Evolutionary conservation across 2,329 filamentous ascomycete genomes (phyloP).

Genomic region (Fusarium coicis): DNA sequence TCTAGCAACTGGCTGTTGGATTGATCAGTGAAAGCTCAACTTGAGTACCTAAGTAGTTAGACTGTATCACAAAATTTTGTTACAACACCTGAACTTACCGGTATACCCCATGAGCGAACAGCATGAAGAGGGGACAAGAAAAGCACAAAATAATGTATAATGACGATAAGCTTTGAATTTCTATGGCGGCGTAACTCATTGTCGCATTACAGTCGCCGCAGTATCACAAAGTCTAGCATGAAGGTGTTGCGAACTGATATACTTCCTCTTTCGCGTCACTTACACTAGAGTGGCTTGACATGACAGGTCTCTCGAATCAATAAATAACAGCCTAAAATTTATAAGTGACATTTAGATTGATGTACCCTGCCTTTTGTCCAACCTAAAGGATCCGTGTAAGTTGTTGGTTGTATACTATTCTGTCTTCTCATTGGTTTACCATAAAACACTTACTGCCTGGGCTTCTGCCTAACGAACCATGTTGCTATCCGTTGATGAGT

Average conservation of each 20-base stretch:
- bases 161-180: not conserved
- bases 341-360: not conserved
- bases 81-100: not conserved
- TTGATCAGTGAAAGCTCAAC: not conserved
- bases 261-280: not conserved
- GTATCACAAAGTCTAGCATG: not conserved
- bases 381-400: not conserved
- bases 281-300: not conserved
- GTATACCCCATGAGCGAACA: not conserved
- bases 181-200: not conserved
- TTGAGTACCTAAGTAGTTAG: not conserved
- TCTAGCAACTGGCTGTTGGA: not conserved
- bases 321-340: not conserved
- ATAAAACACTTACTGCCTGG: not conserved
- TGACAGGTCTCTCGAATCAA: not conserved
- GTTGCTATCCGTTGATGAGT: not conserved
- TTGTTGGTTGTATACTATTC: not conserved
- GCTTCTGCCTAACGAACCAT: constrained; percentile 13
- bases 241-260: not conserved
- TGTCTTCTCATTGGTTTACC: not conserved
- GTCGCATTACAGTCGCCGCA: not conserved
- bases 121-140: not conserved
- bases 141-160: not conserved
- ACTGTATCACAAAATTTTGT: not conserved
- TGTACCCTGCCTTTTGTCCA: not conserved